Evolutionary conservation across 257 asterid genomes (phyloP), one percentile per base, ranked within the genome.

Genomic region (Perilla frutescens): DNA sequence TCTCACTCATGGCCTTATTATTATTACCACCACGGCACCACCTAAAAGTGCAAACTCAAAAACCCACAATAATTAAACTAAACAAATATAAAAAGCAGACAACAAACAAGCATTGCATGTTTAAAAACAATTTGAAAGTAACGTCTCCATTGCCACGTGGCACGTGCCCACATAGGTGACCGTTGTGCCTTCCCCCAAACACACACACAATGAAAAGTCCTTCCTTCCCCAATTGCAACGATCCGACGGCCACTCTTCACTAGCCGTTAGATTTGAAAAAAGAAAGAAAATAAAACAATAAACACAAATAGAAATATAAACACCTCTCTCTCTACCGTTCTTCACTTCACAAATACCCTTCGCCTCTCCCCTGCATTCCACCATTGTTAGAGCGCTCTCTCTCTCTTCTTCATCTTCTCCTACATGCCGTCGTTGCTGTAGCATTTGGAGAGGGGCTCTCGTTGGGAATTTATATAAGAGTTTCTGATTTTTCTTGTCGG

Each of bases 231-330:
- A 45, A 9, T 64, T 56, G 59, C 70, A 48, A 47, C 65, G 48
- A 78, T 81, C 86, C 84, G 84, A 83, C 87, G 84, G 84, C 78
- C 79, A 74, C 39, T 55, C 77, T 79, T 82, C 81, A 87, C 91
- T 91, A 89, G 97, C 97, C 97, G 97, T 91, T 91, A 73, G 74
- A 82, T 89, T 91, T 87, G 89, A 91, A 91, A 2, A 59, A 15
- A 20, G 26, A 20, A 11, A 83, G 53, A 2, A 59, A 15, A n/a
- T n/a, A n/a, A 11, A 83, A 57, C 2, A 71, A 68, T 10, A 36
- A 50, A 20, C 45, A 62, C 70, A 66, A 60, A 57, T 50, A 71
- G 66, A 57, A 70, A 47, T 58, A 66, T 31, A 43, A 71, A 15
- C 66, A 62, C 8, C 67, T 15, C 79, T 36, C 34, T 7, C 1